Evolutionary conservation across 345 rosid species (phyloP).

Genomic region (Litchi chinensis): DNA sequence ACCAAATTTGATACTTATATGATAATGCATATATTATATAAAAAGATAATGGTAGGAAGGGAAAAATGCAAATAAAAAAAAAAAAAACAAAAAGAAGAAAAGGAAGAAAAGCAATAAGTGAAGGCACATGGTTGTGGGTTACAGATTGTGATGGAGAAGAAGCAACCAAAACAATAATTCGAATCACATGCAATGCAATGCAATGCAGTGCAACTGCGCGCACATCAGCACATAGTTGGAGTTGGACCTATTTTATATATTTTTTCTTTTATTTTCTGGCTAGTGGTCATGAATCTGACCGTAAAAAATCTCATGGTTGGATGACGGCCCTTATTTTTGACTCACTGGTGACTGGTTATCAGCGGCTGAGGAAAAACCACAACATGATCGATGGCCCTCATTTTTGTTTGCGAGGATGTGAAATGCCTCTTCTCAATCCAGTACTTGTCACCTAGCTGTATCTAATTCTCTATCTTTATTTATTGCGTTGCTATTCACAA

Average conservation of each 20-base stretch:
- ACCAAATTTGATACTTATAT: neutral
- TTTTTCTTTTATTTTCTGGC: neutral
- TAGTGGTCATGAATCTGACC: neutral
- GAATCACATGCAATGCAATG: conserved; percentile 15
- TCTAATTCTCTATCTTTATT: no score
- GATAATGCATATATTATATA: neutral
- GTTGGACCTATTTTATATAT: neutral
- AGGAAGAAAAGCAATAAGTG: conserved; percentile 33
- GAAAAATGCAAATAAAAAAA: neutral
- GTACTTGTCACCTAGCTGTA: no score
- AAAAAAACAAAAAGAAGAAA: neutral
- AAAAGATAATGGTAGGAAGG: neutral
- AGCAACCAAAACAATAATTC: conserved; percentile 23
- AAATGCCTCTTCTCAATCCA: no score
- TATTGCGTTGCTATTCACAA: no score
- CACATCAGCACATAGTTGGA: neutral
- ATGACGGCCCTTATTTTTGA: no score
- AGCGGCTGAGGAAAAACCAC: no score
- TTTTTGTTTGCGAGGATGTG: no score
- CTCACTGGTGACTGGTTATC: no score
- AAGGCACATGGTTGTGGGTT: conserved; percentile 44
- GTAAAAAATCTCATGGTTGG: no score
- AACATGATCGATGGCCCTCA: no score
- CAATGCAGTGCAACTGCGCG: neutral
- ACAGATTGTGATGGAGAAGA: neutral